A percentile compares a stretch with the other conserved stretches of the same genome.
Conservation (phyloP, 176 grass and related monocot species). For the Poa pratensis region DNA sequence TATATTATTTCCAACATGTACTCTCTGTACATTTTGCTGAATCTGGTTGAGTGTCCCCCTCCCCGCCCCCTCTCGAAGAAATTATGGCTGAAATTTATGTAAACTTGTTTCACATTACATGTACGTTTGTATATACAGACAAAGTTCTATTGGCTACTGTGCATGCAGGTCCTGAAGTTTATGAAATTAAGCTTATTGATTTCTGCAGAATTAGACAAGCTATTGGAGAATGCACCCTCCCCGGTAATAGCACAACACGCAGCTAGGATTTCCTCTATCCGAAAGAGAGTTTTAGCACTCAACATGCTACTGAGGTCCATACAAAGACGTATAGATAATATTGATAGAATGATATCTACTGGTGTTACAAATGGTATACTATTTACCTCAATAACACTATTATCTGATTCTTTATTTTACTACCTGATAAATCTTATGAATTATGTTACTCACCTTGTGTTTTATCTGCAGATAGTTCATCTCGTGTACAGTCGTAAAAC, state of each 20-base stretch:
- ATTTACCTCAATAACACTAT: background rate
- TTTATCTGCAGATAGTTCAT: conserved; percentile 44
- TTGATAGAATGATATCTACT: conserved; percentile 74
- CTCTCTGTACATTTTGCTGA: background rate
- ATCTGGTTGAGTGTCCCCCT: background rate
- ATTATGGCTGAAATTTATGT: background rate
- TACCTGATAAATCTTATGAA: conserved; percentile 16
- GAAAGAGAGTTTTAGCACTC: conserved; percentile 74
- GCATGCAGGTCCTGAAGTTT: background rate
- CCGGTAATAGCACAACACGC: conserved; percentile 75
- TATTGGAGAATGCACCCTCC: conserved; percentile 81
- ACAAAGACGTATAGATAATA: conserved; percentile 84
- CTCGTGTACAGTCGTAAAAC: conserved; percentile 50
- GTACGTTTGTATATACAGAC: background rate
- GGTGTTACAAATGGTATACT: conserved; percentile 61
- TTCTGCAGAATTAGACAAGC: conserved; percentile 81
- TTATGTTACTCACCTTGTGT: conserved; percentile 10
- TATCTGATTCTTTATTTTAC: background rate
- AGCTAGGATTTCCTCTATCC: conserved; percentile 75
- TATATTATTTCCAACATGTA: background rate
- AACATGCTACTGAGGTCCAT: conserved; percentile 89
- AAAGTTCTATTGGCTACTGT: background rate
- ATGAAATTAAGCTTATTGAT: background rate
- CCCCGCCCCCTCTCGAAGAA: background rate
- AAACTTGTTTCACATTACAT: background rate